A percentile compares a stretch with the other conserved stretches of the same genome.
These are phyloP conservation scores for Colletotrichum cordylinicola DNA, from an alignment of 2,329 filamentous ascomycete species.

Conservation along the genomic window DNA sequence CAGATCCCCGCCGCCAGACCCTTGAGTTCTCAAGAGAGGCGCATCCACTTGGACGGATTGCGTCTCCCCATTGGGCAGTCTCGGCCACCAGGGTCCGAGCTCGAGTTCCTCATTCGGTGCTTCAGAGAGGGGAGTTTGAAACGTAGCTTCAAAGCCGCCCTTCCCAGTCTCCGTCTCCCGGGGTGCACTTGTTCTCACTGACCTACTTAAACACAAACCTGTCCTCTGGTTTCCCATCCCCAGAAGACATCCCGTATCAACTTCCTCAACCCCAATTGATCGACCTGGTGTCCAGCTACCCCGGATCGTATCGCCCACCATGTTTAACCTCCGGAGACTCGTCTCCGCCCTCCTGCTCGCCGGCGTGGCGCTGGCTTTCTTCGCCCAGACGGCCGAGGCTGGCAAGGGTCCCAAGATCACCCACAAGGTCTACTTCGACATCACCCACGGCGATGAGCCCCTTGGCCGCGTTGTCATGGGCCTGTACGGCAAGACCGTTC, in stretches of 20 bases:
- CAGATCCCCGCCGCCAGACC: not conserved
- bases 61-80: constrained; percentile 15
- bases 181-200: not conserved
- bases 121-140: constrained; percentile 22
- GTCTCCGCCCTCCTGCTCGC: constrained; percentile 78
- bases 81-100: constrained; percentile 19
- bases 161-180: not conserved
- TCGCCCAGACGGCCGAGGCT: constrained; percentile 76
- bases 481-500: constrained; percentile 87
- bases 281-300: not conserved
- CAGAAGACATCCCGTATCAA: constrained; percentile 5
- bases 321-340: constrained; percentile 78
- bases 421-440: constrained; percentile 91
- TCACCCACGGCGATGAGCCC: constrained; percentile 75
- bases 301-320: constrained; percentile 45
- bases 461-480: constrained; percentile 81
- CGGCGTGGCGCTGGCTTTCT: constrained; percentile 75
- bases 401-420: constrained; percentile 94
- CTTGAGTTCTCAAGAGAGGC: not conserved
- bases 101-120: constrained; percentile 19
- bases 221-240: not conserved
- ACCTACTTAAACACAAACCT: constrained; percentile 6
- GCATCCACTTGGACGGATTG: constrained; percentile 3
- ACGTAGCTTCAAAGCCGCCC: constrained; percentile 11
- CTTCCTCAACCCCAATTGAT: constrained; percentile 5